phyloP scores from a whole-genome alignment of 2,329 filamentous ascomycete species.

The Keithomyces neogunnii region DNA sequence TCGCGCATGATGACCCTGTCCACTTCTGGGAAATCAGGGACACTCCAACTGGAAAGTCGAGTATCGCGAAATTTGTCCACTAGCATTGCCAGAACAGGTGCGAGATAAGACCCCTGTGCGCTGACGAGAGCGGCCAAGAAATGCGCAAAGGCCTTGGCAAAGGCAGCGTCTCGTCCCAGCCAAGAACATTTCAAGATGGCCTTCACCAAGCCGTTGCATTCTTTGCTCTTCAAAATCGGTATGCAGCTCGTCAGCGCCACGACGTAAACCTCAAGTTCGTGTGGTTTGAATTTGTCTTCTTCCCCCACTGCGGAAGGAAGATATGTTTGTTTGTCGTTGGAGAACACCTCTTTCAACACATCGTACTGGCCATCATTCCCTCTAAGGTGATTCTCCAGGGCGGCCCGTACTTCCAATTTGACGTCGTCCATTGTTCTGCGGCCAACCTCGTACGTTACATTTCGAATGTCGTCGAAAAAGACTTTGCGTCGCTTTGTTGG shows the following conservation, averaged over 20 bases:
- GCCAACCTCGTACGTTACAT: conserved; percentile 47
- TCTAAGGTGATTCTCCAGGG: conserved; percentile 47
- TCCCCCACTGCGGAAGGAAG: conserved; percentile 30
- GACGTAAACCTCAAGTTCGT: conserved; percentile 52
- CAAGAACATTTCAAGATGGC: conserved; percentile 53
- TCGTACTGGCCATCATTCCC: conserved; percentile 54
- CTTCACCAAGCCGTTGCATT: conserved; percentile 50
- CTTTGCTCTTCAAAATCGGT: conserved; percentile 49
- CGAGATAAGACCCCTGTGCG: conserved; percentile 72
- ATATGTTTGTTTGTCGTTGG: conserved; percentile 37
- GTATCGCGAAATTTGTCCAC: conserved; percentile 64
- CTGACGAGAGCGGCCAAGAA: conserved; percentile 68
- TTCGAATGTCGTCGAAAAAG: conserved; percentile 49
- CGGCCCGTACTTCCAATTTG: conserved; percentile 44
- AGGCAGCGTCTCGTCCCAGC: conserved; percentile 56
- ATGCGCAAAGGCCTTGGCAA: conserved; percentile 58
- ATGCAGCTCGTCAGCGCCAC: conserved; percentile 54
- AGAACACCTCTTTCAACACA: conserved; percentile 50
- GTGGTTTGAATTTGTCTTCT: conserved; percentile 41
- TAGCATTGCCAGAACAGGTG: conserved; percentile 68
- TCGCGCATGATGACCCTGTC: conserved; percentile 56
- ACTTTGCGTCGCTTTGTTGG: conserved; percentile 48
- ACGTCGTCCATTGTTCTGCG: conserved; percentile 44
- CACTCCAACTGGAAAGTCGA: conserved; percentile 35
- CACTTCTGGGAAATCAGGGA: conserved; percentile 49